Conservation (phyloP, 345 rosid genomes). For the Pseudoturritis turrita region DNA sequence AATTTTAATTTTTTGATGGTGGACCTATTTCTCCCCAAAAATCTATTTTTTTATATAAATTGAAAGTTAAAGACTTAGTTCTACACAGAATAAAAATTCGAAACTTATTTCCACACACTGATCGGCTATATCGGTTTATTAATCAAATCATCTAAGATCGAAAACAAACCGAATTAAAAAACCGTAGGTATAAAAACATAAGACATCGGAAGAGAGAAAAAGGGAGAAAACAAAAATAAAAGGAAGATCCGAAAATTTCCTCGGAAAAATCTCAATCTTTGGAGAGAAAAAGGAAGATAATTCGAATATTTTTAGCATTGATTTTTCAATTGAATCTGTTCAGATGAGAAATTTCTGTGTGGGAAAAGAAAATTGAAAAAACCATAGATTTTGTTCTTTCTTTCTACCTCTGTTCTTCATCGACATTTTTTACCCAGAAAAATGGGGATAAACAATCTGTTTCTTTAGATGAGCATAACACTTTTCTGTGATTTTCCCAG, state of each 20-base stretch:
- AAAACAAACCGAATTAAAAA: too few species aligned
- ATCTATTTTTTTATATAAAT: too few species aligned
- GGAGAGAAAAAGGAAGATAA: background rate
- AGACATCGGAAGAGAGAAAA: conserved; percentile 27
- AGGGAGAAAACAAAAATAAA: background rate
- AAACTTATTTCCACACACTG: too few species aligned
- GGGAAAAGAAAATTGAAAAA: background rate
- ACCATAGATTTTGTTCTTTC: background rate
- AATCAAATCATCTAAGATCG: too few species aligned
- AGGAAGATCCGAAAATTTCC: conserved; percentile 21
- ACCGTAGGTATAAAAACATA: too few species aligned
- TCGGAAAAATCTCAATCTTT: conserved; percentile 7
- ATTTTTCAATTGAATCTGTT: conserved; percentile 26
- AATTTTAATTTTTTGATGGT: too few species aligned
- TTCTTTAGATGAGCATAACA: background rate
- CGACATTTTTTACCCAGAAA: background rate
- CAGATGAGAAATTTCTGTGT: background rate
- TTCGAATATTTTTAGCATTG: conserved; percentile 29
- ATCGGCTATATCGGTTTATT: too few species aligned
- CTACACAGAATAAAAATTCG: too few species aligned
- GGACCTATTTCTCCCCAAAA: too few species aligned
- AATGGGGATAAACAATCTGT: background rate
- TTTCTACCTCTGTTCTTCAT: conserved; percentile 16
- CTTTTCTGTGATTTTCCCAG: background rate
- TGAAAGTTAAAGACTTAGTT: too few species aligned